Base-by-base conservation (phyloP, 192 early-diverging fungal genomes). In the Nowakowskiella sp. region DNA sequence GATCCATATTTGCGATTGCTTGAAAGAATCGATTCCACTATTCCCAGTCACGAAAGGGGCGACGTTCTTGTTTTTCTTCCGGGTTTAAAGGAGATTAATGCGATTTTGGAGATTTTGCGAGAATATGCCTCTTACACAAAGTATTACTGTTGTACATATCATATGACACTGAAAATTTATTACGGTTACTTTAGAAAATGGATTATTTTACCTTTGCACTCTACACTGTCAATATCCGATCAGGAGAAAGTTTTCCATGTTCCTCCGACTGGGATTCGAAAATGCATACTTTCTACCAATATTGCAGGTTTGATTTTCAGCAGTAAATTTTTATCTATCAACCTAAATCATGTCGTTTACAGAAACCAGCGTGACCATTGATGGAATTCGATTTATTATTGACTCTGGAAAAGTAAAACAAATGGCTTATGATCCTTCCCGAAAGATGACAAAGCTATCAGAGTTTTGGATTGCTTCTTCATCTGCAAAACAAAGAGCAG, bases 351-450 rank as follows among this genome's bases (percentile, higher is more conserved):
- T 16, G 9, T 47, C 39, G 9, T 9, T 54, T 44, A 57, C 66
- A 16, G 70, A 71, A 28, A 71, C 70, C 25, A 71, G 67, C 53
- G 58, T 67, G 23, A 70, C 71, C 4, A 71, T 72, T 43, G 78
- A 86, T 46, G 81, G 79, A n/a, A 78, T 85, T 9, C 61, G 83
- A 2, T 85, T 85, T 54, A 76, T 85, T 48, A 62, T 85, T 23
- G 83, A 85, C 54, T 84, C 81, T 16, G 81, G 79, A 23, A 81
- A 74, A 39, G 82, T 85, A 21, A 85, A 84, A 59, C 82, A 85
- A 55, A 72, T 77, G 56, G 71, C 58, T 9, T 82, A 80, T 50
- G 81, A 85, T 48, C 25, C 74, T 4, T 50, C 57, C 1, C 53
- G 65, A 16, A 68, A 73, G 13, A 42, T 82, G 33, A 70, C 68